These are phyloP conservation scores for Malbranchea zuffiana DNA, from an alignment of 2,329 filamentous ascomycete species.

Conservation along the genomic window DNA sequence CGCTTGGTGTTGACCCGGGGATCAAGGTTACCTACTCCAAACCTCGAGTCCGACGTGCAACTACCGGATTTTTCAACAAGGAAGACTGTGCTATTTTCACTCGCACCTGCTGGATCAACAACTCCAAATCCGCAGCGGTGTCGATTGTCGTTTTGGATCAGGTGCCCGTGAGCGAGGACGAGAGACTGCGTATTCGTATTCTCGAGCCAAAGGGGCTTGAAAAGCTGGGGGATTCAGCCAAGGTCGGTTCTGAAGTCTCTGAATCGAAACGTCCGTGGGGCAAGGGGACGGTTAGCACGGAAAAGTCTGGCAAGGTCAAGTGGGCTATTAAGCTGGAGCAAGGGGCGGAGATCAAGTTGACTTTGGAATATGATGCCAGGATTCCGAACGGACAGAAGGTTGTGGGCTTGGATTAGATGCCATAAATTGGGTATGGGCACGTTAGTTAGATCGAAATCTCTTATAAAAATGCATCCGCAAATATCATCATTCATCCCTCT, in stretches of 20 bases:
- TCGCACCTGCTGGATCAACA: slow-evolving; percentile 23
- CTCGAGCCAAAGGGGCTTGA: slow-evolving; percentile 22
- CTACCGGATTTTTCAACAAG: slow-evolving; percentile 23
- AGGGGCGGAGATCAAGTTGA: slow-evolving; percentile 46
- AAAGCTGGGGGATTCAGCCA: slow-evolving; percentile 19
- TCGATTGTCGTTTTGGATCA: slow-evolving; percentile 25
- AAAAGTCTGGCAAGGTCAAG: slow-evolving; percentile 47
- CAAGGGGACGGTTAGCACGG: slow-evolving; percentile 42
- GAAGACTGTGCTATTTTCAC: slow-evolving; percentile 24
- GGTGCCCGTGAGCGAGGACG: slow-evolving; percentile 25
- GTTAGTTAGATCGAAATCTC: not conserved
- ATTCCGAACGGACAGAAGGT: slow-evolving; percentile 35
- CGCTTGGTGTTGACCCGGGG: slow-evolving; percentile 25
- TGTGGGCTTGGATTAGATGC: slow-evolving; percentile 8
- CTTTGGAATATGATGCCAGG: slow-evolving; percentile 51
- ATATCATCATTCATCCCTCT: not conserved
- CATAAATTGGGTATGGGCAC: not conserved
- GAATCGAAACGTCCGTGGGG: slow-evolving; percentile 37
- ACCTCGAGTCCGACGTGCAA: slow-evolving; percentile 20
- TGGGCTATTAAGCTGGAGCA: slow-evolving; percentile 51
- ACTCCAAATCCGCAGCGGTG: slow-evolving; percentile 22
- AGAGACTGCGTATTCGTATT: slow-evolving; percentile 22
- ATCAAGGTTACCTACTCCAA: slow-evolving; percentile 24
- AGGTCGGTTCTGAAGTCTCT: slow-evolving; percentile 11
- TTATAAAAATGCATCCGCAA: not conserved